phyloP scores from a whole-genome alignment of 2,329 filamentous ascomycete species.

The Microsporum ferrugineum region DNA sequence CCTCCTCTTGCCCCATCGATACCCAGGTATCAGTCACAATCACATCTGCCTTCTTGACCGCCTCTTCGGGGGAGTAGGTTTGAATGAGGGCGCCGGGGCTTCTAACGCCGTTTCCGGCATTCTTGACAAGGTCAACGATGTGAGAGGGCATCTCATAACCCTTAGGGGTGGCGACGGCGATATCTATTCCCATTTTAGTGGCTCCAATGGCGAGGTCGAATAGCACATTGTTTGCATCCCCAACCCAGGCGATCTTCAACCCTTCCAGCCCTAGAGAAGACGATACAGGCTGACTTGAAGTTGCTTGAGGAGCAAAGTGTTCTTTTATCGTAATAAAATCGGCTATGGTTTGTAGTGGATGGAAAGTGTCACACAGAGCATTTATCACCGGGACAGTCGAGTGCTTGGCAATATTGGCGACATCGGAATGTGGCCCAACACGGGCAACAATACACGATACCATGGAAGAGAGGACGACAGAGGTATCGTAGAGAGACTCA shows the following conservation, averaged over 20 bases:
- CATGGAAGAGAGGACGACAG: constrained; percentile 88
- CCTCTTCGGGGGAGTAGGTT: constrained; percentile 72
- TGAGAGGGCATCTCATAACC: constrained; percentile 68
- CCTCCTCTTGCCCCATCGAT: constrained; percentile 92
- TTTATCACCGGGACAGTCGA: constrained; percentile 76
- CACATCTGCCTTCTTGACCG: constrained; percentile 71
- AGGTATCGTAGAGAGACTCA: constrained; percentile 87
- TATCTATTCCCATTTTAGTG: constrained; percentile 73
- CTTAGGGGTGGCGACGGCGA: constrained; percentile 74
- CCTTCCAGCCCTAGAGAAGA: constrained; percentile 59
- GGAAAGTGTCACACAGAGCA: constrained; percentile 78
- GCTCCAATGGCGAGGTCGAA: constrained; percentile 85
- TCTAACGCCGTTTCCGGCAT: constrained; percentile 47
- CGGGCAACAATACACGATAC: constrained; percentile 71
- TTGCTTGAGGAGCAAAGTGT: constrained; percentile 46
- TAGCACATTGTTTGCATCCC: constrained; percentile 93
- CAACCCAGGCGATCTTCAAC: constrained; percentile 88
- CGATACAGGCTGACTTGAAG: constrained; percentile 18
- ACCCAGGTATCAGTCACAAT: constrained; percentile 97
- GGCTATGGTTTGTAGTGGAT: constrained; percentile 87
- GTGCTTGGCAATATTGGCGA: constrained; percentile 57
- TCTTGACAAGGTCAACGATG: constrained; percentile 63
- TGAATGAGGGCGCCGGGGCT: constrained; percentile 58
- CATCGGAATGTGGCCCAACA: constrained; percentile 65
- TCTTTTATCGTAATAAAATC: constrained; percentile 89